Base-by-base conservation (phyloP, 2,329 filamentous ascomycete genomes). In the Metarhizium sp. region DNA sequence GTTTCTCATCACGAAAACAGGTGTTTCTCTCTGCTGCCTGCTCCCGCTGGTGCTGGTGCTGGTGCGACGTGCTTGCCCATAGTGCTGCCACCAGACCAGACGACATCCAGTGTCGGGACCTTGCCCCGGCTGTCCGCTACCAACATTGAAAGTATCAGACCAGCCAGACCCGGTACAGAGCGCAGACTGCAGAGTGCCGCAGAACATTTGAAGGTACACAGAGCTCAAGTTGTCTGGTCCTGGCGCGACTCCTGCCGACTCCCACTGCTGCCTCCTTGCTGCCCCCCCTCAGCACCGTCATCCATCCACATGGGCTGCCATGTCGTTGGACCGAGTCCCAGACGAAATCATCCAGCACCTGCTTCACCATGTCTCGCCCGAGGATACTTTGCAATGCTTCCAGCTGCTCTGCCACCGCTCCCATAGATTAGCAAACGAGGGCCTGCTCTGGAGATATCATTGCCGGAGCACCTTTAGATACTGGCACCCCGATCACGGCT, bases 281-380 rank as follows among this genome's bases (percentile, higher is more conserved):
- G 45, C 40, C 40, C 53, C 45, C 45, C 47, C 34, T 13, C n/a
- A 46, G 43, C 52, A 53, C 25, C 45, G 7, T 16, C 42, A 30
- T 53, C 48, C 57, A 25, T 57, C 40, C 57, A 55, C 55, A 59
- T 58, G 58, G 58, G 52, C 58, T 59, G 63, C 54, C 60, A 69
- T 71, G 67, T 69, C 70, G 42, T 63, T 81, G 55, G 67, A 73
- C 43, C 62, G 67, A 54, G 75, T 94, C 40, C 92, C 92, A 45
- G 88, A 92, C 70, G 94, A 99, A 74, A 81, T 97, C 59, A 78
- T 97, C 63, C 84, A 90, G 66, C 80, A 85, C 53, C 87, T 97
- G 61, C 78, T 96, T 61, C 77, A 78, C 59, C 84, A 84, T 65
- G 68, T 72, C 66, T 82, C 71, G 65, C 86, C 78, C 61, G 75